phyloP scores from a whole-genome alignment of 2,329 filamentous ascomycete species.

The Fusarium sambucinum region DNA sequence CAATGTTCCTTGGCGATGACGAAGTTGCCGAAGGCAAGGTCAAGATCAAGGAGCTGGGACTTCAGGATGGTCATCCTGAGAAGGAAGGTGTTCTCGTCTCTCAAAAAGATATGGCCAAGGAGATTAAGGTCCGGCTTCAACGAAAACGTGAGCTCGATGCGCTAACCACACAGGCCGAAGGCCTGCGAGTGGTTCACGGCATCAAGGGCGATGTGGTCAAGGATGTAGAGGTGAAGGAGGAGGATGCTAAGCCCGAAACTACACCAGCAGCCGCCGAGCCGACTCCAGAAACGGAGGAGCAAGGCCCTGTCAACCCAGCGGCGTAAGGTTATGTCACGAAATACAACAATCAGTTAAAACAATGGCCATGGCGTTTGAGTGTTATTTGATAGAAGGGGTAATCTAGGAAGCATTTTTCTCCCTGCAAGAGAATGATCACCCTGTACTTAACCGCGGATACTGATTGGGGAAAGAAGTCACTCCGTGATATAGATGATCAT shows the following conservation, averaged over 20 bases:
- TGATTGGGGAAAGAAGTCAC: slow-evolving; percentile 17
- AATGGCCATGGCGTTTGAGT: slow-evolving; percentile 32
- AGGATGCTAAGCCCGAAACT: slow-evolving; percentile 26
- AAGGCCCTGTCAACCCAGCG: slow-evolving; percentile 25
- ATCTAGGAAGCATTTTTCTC: slow-evolving; percentile 9
- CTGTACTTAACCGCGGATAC: background rate
- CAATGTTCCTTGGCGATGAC: slow-evolving; percentile 90
- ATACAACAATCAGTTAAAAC: slow-evolving; percentile 34
- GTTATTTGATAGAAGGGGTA: slow-evolving; percentile 31
- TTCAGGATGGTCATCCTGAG: slow-evolving; percentile 85
- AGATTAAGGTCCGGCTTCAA: slow-evolving; percentile 66
- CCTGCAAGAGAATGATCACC: slow-evolving; percentile 8
- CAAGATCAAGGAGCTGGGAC: slow-evolving; percentile 82
- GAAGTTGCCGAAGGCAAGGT: slow-evolving; percentile 86
- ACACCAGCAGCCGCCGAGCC: slow-evolving; percentile 27
- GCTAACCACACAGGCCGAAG: slow-evolving; percentile 58
- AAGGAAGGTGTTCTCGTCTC: slow-evolving; percentile 87
- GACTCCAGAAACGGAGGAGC: slow-evolving; percentile 21
- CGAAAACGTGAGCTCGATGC: slow-evolving; percentile 60
- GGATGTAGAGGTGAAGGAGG: slow-evolving; percentile 32
- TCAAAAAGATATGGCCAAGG: slow-evolving; percentile 70
- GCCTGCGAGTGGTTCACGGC: slow-evolving; percentile 61
- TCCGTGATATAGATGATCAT: slow-evolving; percentile 19
- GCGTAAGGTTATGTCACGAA: slow-evolving; percentile 27
- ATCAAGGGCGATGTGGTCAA: slow-evolving; percentile 53